These are phyloP conservation scores for Moniliophthora roreri DNA, from an alignment of 1,284 basidiomycete genomes.

Conservation along the genomic window DNA sequence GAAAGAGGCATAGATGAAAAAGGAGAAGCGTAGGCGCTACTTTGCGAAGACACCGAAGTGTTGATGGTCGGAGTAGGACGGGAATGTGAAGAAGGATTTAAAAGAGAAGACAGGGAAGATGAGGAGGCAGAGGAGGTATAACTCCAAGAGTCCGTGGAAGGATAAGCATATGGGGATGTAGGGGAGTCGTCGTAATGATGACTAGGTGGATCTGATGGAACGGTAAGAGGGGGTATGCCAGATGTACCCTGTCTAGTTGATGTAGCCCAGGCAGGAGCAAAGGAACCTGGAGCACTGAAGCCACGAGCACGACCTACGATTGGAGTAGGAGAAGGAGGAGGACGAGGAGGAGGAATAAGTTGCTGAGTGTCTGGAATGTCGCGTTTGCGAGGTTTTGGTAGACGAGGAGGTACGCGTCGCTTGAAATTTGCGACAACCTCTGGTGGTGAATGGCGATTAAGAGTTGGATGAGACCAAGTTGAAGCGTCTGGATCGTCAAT, in stretches of 20 bases:
- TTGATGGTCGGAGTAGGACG: slow-evolving; percentile 66
- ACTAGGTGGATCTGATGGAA: slow-evolving; percentile 66
- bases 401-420: slow-evolving; percentile 88
- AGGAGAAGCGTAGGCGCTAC: slow-evolving; percentile 49
- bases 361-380: slow-evolving; percentile 59
- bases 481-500: slow-evolving; percentile 92
- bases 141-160: slow-evolving; percentile 47
- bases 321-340: slow-evolving; percentile 48
- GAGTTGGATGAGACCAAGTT: slow-evolving; percentile 89
- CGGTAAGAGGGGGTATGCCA: slow-evolving; percentile 78
- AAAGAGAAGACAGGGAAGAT: slow-evolving; percentile 70
- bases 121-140: slow-evolving; percentile 61
- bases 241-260: slow-evolving; percentile 58
- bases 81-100: slow-evolving; percentile 62
- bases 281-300: slow-evolving; percentile 78
- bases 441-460: slow-evolving; percentile 82
- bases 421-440: slow-evolving; percentile 90
- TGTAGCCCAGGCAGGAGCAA: slow-evolving; percentile 56
- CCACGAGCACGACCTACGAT: slow-evolving; percentile 63
- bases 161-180: slow-evolving; percentile 52
- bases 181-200: slow-evolving; percentile 65
- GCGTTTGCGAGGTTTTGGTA: slow-evolving; percentile 78
- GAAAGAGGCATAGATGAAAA: slow-evolving; percentile 66
- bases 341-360: slow-evolving; percentile 68
- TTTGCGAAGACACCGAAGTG: slow-evolving; percentile 38